Base-by-base conservation (phyloP, 2,329 filamentous ascomycete genomes). In the Pyrenophora tritici-repentis region DNA sequence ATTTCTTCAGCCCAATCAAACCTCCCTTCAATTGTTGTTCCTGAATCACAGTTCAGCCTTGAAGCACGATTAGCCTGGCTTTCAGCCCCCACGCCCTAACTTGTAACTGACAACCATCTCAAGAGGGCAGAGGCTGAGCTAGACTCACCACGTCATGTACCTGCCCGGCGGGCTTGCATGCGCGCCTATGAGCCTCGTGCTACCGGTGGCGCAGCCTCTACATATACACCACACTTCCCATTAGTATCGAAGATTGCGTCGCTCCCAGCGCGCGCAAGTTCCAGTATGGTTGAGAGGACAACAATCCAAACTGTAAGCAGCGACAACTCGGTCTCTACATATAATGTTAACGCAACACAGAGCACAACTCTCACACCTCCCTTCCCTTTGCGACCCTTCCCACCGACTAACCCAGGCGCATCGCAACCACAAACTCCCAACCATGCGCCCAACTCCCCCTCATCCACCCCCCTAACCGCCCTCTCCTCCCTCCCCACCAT, bases 401-500 rank as follows among this genome's bases (percentile, higher is more conserved):
- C 67, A 29, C 63, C 64, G n/a, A 42, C 45, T 41, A 14, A 48
- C 17, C 34, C 46, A 7, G 13, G 53, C 16, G 22, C 54, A 22
- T 59, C 61, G 9, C 53, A 54, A n/a, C n/a, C n/a, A n/a, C n/a
- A n/a, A n/a, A n/a, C n/a, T n/a, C 61, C 9, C 53, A 54, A 39
- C 9, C 37, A 13, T 29, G 26, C 0, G n/a, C n/a, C n/a, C n/a
- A n/a, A n/a, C n/a, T n/a, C n/a, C 17, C 3, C 18, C 5, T 10
- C 6, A 26, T 29, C 24, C 49, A 52, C 10, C 39, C 43, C 62
- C 3, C 50, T 70, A 4, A 50, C 61, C 1, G 47, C 65, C 7
- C 56, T 68, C 14, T 64, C 67, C 22, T 70, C 70, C n/a, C 59
- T 73, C 12, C 70, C 71, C 6, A 73, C 70, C 13, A 68, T 73